Evolutionary conservation across 2,329 filamentous ascomycete species (phyloP), one percentile per base, ranked within the genome.

Genomic region (Ophiostoma sp.): DNA sequence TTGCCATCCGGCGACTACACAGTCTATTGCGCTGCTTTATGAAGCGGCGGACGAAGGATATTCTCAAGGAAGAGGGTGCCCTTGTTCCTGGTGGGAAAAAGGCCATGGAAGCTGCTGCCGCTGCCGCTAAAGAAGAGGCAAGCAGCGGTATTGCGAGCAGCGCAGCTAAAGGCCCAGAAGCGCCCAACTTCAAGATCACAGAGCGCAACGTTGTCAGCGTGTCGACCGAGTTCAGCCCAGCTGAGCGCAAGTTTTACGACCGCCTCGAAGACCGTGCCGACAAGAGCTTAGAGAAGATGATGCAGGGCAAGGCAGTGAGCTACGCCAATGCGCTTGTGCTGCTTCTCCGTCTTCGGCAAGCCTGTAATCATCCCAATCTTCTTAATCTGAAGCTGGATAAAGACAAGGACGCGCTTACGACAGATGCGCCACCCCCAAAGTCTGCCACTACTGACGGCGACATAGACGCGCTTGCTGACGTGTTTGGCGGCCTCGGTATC

Each of bases 11-110:
- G 66, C 87, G 95, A 62, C 81, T 99, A 44, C 93, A 97, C 73
- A 87, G 90, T 68, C 87, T 96, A 70, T 81, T 99, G 4, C 89
- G 91, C 67, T 94, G 93, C 68, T 97, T 97, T 80, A 99, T 99
- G 95, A 97, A 98, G 81, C 89, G 95, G n/a, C 88, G 95, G 58
- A 98, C 93, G 8, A 99, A 99, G 78, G 93, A 97, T 36, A 92
- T 99, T n/a, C 81, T 99, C 70, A 97, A 95, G 78, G 85, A 92
- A 73, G 92, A 92, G 11, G 91, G 92, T 11, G 92, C 91, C 0
- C 81, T 96, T 18, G 90, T 91, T 70, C 89, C 90, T 40, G 91
- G 91, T 49, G 88, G 89, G 66, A 91, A 92, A 75, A 79, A 81
- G 71, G 76, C 76, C 14, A 73, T 78, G 12, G 77, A 77, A 64